Evolutionary conservation across 1,284 basidiomycete species (phyloP).

Genomic region (Sparassis latifolia): DNA sequence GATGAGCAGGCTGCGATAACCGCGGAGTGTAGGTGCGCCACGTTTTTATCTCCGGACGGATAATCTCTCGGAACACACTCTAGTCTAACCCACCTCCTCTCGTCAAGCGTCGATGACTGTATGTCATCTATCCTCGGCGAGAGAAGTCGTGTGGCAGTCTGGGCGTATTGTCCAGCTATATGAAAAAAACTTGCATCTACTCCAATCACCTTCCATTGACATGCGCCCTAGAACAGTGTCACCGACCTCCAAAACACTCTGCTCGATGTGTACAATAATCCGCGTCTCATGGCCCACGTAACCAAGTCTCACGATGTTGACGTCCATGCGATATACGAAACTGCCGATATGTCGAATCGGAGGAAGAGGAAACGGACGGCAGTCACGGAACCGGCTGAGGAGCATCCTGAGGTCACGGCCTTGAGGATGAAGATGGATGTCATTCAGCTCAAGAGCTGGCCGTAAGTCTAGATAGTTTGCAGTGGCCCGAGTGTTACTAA

Average conservation of each 20-base stretch:
- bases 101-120: no score
- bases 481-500: background rate
- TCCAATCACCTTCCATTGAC: no score
- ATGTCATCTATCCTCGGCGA: no score
- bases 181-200: no score
- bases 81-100: no score
- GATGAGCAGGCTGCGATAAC: slow-evolving; percentile 15
- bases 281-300: slow-evolving; percentile 52
- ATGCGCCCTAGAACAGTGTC: slow-evolving; percentile 34
- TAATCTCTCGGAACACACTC: no score
- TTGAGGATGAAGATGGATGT: slow-evolving; percentile 44
- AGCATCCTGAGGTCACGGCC: slow-evolving; percentile 35
- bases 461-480: slow-evolving; percentile 32
- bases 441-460: slow-evolving; percentile 50
- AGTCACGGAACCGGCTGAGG: slow-evolving; percentile 20
- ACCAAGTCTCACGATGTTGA: slow-evolving; percentile 44
- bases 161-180: no score
- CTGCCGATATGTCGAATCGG: slow-evolving; percentile 34
- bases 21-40: slow-evolving; percentile 27
- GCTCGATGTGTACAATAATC: slow-evolving; percentile 44
- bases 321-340: slow-evolving; percentile 39
- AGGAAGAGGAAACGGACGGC: slow-evolving; percentile 39
- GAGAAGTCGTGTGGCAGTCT: no score
- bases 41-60: background rate
- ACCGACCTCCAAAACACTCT: slow-evolving; percentile 44